These are phyloP conservation scores for Lipomyces sp. DNA, from an alignment of 805 yeast genomes.

Conservation along the genomic window DNA sequence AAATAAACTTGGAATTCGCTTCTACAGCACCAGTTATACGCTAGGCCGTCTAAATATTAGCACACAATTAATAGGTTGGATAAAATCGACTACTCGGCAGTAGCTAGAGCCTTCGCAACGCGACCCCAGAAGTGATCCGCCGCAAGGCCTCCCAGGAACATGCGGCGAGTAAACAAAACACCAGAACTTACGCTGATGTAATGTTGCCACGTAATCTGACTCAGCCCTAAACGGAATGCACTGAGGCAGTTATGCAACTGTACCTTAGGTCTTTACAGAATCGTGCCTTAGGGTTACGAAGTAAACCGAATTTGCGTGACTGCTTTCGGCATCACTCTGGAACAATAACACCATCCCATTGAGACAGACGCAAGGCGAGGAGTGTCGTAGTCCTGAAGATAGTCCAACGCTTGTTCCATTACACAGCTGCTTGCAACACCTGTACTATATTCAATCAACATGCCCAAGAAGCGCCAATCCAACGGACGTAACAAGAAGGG, in stretches of 20 bases:
- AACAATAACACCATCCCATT: no score
- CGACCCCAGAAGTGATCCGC: background rate
- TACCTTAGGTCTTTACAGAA: no score
- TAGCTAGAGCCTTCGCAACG: background rate
- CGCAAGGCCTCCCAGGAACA: background rate
- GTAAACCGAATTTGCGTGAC: no score
- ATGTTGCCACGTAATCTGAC: background rate
- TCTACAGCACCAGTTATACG: background rate
- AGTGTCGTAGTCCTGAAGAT: background rate
- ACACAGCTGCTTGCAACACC: background rate
- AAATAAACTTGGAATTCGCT: background rate
- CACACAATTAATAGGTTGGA: background rate
- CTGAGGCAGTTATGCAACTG: background rate
- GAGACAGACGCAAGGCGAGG: no score
- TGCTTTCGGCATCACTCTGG: no score
- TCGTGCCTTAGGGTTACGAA: no score
- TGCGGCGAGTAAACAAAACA: background rate
- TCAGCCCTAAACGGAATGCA: background rate
- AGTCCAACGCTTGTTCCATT: background rate
- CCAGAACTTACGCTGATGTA: background rate
- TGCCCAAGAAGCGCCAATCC: slow-evolving; percentile 99
- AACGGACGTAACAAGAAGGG: slow-evolving; percentile 99
- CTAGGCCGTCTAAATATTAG: background rate
- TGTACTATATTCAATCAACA: slow-evolving; percentile 49
- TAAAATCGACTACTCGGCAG: background rate